phyloP scores from a whole-genome alignment of 331 rosid species.

The Acacia pycnantha region DNA sequence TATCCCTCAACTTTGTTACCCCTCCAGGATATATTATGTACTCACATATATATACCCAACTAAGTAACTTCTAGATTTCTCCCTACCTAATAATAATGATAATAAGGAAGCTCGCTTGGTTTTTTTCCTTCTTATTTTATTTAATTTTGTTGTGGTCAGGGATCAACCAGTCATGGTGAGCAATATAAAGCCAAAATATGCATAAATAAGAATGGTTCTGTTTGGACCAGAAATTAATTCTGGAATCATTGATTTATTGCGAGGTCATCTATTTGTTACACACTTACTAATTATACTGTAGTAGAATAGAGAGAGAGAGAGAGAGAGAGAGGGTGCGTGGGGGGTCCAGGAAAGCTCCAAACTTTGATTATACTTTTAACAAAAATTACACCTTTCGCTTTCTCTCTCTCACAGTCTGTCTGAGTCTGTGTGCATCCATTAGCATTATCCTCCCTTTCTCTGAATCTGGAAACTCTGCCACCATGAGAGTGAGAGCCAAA shows the following conservation, averaged over 20 bases:
- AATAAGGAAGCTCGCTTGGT: background rate
- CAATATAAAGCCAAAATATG: constrained; percentile 17
- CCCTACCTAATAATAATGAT: background rate
- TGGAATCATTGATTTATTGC: constrained; percentile 34
- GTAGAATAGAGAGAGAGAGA: background rate
- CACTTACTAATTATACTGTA: background rate
- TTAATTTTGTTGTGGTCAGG: constrained; percentile 22
- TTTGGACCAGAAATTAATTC: constrained; percentile 15
- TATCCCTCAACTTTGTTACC: background rate
- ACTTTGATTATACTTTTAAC: constrained; percentile 29
- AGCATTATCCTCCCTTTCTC: constrained; percentile 44
- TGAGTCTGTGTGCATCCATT: constrained; percentile 45
- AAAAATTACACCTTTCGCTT: constrained; percentile 11
- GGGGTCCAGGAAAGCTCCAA: constrained; percentile 37
- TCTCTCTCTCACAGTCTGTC: constrained; percentile 48
- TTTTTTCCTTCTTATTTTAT: background rate
- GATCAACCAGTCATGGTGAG: background rate
- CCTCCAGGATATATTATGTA: background rate
- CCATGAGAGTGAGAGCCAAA: constrained; percentile 91
- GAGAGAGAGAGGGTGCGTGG: background rate
- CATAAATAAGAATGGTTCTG: constrained; percentile 3
- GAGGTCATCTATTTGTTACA: background rate
- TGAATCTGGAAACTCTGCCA: constrained; percentile 66
- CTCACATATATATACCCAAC: background rate
- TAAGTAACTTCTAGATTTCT: constrained; percentile 20